These are phyloP conservation scores for Bryopsis sp. DNA, from an alignment of 139 green algal genomes.

Conservation along the genomic window DNA sequence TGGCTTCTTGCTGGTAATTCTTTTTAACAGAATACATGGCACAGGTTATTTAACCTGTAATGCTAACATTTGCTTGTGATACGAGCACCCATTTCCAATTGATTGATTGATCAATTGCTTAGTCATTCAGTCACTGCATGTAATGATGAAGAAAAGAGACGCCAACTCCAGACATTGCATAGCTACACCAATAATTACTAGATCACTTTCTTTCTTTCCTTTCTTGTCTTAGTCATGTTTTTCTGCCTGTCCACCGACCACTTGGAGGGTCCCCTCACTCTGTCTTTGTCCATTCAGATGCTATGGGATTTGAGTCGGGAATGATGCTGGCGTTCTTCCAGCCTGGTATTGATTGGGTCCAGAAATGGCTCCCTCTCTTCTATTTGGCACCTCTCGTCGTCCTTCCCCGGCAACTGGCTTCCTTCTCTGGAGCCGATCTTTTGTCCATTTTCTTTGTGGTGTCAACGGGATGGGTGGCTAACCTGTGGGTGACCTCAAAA, in stretches of 20 bases:
- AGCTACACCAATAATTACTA: not conserved
- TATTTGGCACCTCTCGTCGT: constrained; percentile 79
- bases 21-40: not conserved
- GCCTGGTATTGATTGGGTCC: constrained; percentile 69
- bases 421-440: constrained; percentile 40
- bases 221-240: not conserved
- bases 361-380: constrained; percentile 79
- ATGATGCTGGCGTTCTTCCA: constrained; percentile 35
- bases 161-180: not conserved
- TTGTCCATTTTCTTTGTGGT: constrained; percentile 42
- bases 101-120: not conserved
- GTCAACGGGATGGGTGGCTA: constrained; percentile 41
- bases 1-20: not conserved
- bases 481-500: constrained; percentile 51
- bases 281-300: not conserved
- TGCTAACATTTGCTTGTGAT: not conserved
- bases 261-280: no score
- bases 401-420: constrained; percentile 58
- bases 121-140: not conserved
- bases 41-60: not conserved
- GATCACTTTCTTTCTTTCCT: not conserved
- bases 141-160: not conserved
- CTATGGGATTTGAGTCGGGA: not conserved
- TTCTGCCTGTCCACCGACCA: no score
- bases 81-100: not conserved